These are phyloP conservation scores for Pichia deserticola DNA, from an alignment of 805 yeast species.

Conservation along the genomic window DNA sequence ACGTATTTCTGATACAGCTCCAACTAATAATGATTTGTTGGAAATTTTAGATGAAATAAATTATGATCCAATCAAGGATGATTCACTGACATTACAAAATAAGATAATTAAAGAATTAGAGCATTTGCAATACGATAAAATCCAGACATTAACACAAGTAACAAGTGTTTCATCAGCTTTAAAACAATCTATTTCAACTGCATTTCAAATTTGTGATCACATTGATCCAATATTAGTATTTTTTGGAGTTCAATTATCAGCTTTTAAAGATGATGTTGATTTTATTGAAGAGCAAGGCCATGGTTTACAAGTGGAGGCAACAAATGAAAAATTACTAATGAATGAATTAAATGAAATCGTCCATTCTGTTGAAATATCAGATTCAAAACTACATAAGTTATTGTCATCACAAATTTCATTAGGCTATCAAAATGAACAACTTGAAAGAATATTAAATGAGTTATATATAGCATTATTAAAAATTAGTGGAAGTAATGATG, in stretches of 20 bases:
- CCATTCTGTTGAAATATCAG: constrained; percentile 61
- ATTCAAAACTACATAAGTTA: constrained; percentile 42
- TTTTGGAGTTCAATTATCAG: constrained; percentile 53
- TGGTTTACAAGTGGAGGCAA: constrained; percentile 76
- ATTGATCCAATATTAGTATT: constrained; percentile 48
- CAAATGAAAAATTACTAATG: constrained; percentile 71
- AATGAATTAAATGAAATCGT: constrained; percentile 62
- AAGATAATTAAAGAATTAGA: constrained; percentile 55
- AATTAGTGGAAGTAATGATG: constrained; percentile 36
- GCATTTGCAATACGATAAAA: constrained; percentile 54
- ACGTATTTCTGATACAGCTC: constrained; percentile 16
- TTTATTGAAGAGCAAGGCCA: constrained; percentile 68
- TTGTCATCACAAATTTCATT: constrained; percentile 41
- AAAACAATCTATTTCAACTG: constrained; percentile 33
- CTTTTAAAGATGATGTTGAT: constrained; percentile 60
- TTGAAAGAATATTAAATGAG: constrained; percentile 51
- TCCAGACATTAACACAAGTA: constrained; percentile 42
- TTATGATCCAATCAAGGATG: constrained; percentile 62
- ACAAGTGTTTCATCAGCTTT: constrained; percentile 34
- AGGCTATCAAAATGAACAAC: constrained; percentile 31
- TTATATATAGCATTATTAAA: constrained; percentile 61
- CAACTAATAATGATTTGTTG: constrained; percentile 34
- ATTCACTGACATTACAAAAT: constrained; percentile 47
- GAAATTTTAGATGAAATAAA: constrained; percentile 71
- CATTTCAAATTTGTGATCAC: constrained; percentile 46